phyloP scores from a whole-genome alignment of 768 basidiomycete species.

The Termitomyces sp. region DNA sequence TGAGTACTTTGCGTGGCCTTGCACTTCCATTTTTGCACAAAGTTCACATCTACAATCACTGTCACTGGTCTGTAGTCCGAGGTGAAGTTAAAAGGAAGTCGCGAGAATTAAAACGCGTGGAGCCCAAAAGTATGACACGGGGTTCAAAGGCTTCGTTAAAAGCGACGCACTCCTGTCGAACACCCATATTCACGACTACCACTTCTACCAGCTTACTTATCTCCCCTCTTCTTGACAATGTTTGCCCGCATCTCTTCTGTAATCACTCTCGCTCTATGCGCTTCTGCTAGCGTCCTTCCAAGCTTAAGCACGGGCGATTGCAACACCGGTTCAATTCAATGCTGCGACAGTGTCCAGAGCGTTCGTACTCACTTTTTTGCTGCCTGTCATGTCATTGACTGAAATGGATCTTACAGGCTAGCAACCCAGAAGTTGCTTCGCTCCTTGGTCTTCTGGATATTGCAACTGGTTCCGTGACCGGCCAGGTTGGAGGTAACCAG shows the following conservation, averaged over 20 bases:
- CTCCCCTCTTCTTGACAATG: constrained; percentile 2
- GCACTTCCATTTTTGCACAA: neutral
- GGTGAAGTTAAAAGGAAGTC: neutral
- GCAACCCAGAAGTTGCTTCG: neutral
- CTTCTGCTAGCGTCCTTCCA: constrained; percentile 9
- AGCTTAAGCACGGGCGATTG: constrained; percentile 5
- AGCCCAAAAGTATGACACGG: neutral
- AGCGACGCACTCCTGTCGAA: neutral
- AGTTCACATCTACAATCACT: neutral
- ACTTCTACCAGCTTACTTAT: neutral
- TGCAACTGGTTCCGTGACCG: neutral
- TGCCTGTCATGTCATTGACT: neutral
- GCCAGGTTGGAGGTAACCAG: constrained; percentile 12
- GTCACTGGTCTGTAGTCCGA: neutral
- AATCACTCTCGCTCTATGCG: constrained; percentile 6
- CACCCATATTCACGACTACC: neutral
- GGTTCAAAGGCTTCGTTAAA: neutral
- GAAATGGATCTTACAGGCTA: neutral
- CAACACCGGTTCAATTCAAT: constrained; percentile 12
- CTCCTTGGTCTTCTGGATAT: constrained; percentile 7
- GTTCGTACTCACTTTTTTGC: neutral
- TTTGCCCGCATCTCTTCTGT: constrained; percentile 8
- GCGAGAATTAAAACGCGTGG: neutral
- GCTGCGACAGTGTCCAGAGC: constrained; percentile 15
- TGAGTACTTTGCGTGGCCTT: neutral